phyloP scores from a whole-genome alignment of 306 rosid species.

The Morella rubra region DNA sequence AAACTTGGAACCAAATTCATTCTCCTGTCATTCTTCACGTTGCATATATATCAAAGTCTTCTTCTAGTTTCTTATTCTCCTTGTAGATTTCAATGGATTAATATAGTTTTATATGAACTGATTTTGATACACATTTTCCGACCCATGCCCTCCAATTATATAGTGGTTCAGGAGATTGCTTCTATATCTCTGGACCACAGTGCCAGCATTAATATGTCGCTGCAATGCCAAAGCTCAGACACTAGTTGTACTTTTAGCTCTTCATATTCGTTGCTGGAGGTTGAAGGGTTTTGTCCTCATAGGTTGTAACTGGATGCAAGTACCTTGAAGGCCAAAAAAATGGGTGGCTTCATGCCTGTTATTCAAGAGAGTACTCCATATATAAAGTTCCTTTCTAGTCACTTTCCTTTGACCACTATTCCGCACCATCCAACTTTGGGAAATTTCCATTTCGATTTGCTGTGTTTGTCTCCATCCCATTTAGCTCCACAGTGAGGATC shows the following conservation, averaged over 20 bases:
- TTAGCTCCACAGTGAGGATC: background rate
- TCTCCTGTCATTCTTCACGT: background rate
- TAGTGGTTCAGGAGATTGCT: background rate
- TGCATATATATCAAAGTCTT: background rate
- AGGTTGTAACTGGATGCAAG: background rate
- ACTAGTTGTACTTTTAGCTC: background rate
- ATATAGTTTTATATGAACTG: background rate
- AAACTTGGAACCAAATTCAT: constrained; percentile 1
- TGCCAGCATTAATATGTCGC: background rate
- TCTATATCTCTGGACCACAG: background rate
- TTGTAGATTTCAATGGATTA: background rate
- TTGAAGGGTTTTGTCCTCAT: background rate
- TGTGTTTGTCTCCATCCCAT: background rate
- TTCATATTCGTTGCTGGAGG: background rate
- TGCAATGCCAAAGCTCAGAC: background rate
- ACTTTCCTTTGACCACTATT: background rate
- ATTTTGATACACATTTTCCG: background rate
- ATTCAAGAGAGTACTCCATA: background rate
- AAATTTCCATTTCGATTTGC: constrained; percentile 2
- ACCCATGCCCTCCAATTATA: background rate
- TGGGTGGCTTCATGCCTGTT: background rate
- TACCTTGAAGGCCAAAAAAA: background rate
- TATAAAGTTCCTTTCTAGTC: background rate
- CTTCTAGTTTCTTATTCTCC: background rate
- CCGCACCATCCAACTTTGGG: constrained; percentile 7